Evolutionary conservation across 805 yeast genomes (phyloP), one percentile per base, ranked within the genome.

Genomic region (Kodamaea jinghongensis): DNA sequence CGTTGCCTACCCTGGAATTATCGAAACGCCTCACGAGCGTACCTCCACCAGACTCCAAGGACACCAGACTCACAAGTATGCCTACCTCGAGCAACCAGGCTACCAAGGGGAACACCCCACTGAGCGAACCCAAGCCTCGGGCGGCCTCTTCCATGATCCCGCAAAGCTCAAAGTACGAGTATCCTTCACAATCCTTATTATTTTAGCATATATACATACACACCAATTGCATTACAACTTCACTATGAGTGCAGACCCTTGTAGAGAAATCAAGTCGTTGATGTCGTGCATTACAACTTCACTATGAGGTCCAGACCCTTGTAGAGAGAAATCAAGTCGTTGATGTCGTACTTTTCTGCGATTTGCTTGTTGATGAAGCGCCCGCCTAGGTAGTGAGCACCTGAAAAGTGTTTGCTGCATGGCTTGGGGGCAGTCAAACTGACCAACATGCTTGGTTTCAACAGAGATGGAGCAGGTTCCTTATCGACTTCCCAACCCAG

Each of bases 401-500:
- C 42, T 8, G 31, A 10, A 45, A 86, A 73, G 43, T 61, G 65
- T 34, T 60, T 56, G 2, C 95, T 79, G 39, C 95, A 90, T 0
- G 95, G 93, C 56, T 93, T 93, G 6, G 99, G 99, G 0, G 96
- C 97, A 0, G 98, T 90, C 35, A 93, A 66, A 36, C 95, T 84
- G 7, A 93, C 81, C 34, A 93, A 67, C 48, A 80, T 78, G 4
- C 73, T 60, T 0, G 97, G 95, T 17, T 67, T 67, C 41, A 85
- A 74, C 17, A 57, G 59, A 13, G 61, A 60, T 2, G 59, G 62
- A 0, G 67, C 61, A 0, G 93, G 95, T 0, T 99, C 99, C 6
- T 73, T 54, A 54, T 93, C 95, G 8, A 93, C 98, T 55, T 90
- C 91, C 99, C 99, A 93, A 0, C 97, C 96, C 2, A 96, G 85